Conservation (phyloP, 2,329 filamentous ascomycete genomes). For the Pestalotiopsis sp. region DNA sequence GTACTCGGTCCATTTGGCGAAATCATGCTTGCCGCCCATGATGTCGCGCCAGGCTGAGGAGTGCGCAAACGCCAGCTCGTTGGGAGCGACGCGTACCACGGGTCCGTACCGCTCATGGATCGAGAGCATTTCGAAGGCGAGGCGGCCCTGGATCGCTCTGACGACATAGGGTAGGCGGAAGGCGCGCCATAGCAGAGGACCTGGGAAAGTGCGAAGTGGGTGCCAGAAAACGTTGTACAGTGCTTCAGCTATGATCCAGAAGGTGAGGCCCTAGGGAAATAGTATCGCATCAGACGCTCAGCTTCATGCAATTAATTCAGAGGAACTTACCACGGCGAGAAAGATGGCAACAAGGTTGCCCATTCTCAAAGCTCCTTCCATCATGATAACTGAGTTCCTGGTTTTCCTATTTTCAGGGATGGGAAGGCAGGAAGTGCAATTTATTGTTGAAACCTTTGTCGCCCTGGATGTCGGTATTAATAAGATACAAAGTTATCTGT, state of each 20-base stretch:
- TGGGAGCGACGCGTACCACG: conserved; percentile 31
- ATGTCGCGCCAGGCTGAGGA: conserved; percentile 32
- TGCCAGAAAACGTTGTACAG: conserved; percentile 11
- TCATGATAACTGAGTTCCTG: neutral
- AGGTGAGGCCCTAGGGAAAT: neutral
- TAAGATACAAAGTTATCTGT: neutral
- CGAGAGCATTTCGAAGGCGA: conserved; percentile 23
- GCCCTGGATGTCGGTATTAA: neutral
- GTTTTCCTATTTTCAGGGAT: neutral
- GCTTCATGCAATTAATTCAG: neutral
- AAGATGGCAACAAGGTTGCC: neutral
- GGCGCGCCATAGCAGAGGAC: conserved; percentile 6
- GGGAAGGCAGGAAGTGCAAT: neutral
- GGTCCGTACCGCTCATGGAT: conserved; percentile 33
- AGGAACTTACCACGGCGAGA: neutral
- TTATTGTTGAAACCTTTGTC: neutral
- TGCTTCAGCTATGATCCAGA: neutral
- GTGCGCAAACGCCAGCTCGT: conserved; percentile 34
- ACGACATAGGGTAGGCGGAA: neutral
- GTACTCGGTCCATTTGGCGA: conserved; percentile 8
- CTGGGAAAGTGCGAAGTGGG: conserved; percentile 8
- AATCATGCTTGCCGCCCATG: conserved; percentile 7
- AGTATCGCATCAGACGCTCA: neutral
- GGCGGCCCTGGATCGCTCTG: conserved; percentile 8
- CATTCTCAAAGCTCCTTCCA: neutral